phyloP scores from a whole-genome alignment of 2,329 filamentous ascomycete genomes.

The Grosmannia serpens region DNA sequence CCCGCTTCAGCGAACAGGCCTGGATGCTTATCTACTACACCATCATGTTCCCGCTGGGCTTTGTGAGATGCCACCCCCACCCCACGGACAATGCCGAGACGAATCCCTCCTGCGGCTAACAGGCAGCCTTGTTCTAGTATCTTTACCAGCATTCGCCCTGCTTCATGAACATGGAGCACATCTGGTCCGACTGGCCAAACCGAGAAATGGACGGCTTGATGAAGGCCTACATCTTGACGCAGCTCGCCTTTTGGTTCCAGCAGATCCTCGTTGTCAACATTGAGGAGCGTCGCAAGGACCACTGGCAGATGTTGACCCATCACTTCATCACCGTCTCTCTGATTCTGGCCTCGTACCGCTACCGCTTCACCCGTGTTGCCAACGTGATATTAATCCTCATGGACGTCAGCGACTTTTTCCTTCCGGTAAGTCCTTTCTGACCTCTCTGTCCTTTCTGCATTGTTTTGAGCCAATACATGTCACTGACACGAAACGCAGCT shows the following conservation, averaged over 20 bases:
- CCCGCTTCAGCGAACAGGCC: slow-evolving; percentile 86
- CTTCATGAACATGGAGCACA: slow-evolving; percentile 61
- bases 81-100: neutral
- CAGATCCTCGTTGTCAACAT: slow-evolving; percentile 91
- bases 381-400: slow-evolving; percentile 84
- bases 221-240: slow-evolving; percentile 83
- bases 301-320: slow-evolving; percentile 91
- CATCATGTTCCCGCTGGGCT: slow-evolving; percentile 70
- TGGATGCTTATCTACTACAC: slow-evolving; percentile 81
- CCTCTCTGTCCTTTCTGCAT: neutral
- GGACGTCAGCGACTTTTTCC: slow-evolving; percentile 82
- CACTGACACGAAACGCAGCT: slow-evolving; percentile 34
- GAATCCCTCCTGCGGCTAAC: neutral
- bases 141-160: slow-evolving; percentile 68
- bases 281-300: slow-evolving; percentile 87
- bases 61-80: slow-evolving; percentile 39
- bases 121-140: slow-evolving; percentile 46
- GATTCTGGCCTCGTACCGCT: slow-evolving; percentile 72
- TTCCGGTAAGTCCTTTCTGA: slow-evolving; percentile 53
- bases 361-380: slow-evolving; percentile 76
- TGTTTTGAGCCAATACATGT: neutral
- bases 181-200: slow-evolving; percentile 80
- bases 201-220: slow-evolving; percentile 61
- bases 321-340: slow-evolving; percentile 82
- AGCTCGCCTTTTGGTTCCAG: slow-evolving; percentile 89